phyloP scores from a whole-genome alignment of 2,329 filamentous ascomycete species.

The Paraconiothyrium brasiliense region DNA sequence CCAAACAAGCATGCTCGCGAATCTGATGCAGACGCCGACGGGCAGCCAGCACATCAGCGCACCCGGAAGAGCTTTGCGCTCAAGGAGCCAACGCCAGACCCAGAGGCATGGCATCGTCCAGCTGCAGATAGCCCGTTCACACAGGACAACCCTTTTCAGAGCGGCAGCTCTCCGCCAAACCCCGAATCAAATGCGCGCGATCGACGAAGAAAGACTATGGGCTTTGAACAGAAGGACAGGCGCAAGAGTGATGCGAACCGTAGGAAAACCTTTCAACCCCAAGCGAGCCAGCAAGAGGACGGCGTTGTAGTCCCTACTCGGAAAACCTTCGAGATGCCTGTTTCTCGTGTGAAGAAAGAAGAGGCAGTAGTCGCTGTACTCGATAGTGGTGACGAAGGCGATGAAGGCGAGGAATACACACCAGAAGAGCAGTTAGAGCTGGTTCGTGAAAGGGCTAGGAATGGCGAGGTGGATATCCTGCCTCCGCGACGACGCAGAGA shows the following conservation, averaged over 20 bases:
- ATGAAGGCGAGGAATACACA: constrained; percentile 90
- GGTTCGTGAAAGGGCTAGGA: constrained; percentile 71
- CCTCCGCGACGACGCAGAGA: constrained; percentile 46
- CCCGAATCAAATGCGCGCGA: constrained; percentile 49
- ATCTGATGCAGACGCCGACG: constrained; percentile 47
- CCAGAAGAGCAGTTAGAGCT: constrained; percentile 84
- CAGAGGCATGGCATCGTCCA: constrained; percentile 58
- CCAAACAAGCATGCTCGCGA: constrained; percentile 56
- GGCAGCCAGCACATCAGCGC: constrained; percentile 46
- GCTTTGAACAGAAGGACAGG: constrained; percentile 52
- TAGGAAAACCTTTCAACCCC: constrained; percentile 54
- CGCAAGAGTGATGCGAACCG: constrained; percentile 55
- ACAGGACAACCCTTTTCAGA: constrained; percentile 92
- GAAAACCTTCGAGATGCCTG: constrained; percentile 67
- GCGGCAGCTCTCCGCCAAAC: constrained; percentile 73
- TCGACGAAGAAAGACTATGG: constrained; percentile 63
- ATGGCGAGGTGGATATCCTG: constrained; percentile 63
- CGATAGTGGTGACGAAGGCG: constrained; percentile 71
- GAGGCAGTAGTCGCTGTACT: constrained; percentile 38
- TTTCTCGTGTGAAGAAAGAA: constrained; percentile 56
- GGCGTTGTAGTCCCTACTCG: constrained; percentile 64
- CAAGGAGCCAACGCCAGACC: constrained; percentile 58
- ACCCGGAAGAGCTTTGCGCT: constrained; percentile 52
- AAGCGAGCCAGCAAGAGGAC: constrained; percentile 60
- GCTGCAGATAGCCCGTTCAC: constrained; percentile 76